A percentile compares a stretch with the other conserved stretches of the same genome.
Conservation (phyloP, 257 asterid species). For the Handroanthus guayacan region DNA sequence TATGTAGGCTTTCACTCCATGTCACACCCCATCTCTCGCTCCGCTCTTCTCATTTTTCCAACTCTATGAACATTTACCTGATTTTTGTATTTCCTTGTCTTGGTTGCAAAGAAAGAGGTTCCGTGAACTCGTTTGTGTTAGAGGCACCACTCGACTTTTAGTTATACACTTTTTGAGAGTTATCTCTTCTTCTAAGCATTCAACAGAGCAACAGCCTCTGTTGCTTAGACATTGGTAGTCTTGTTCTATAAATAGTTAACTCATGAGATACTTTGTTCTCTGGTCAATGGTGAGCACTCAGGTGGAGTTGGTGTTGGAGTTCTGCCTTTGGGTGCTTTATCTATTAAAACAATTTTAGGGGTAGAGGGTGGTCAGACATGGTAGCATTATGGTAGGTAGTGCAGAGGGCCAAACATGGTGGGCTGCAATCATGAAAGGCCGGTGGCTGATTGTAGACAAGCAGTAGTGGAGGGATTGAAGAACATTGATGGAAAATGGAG, state of each 20-base stretch:
- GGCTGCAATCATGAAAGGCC: no score
- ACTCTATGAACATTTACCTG: background rate
- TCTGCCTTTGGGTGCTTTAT: constrained; percentile 4
- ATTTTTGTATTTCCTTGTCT: background rate
- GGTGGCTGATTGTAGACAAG: no score
- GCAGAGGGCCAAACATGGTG: no score
- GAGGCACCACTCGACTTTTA: background rate
- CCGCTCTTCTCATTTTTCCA: background rate
- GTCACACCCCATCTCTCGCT: background rate
- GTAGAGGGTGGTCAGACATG: no score
- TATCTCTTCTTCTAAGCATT: constrained; percentile 1
- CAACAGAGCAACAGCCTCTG: background rate
- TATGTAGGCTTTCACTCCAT: background rate
- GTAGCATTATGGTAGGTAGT: no score
- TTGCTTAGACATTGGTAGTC: background rate
- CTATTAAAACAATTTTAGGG: no score
- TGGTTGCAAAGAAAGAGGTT: background rate
- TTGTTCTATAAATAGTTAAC: background rate
- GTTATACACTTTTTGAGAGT: background rate
- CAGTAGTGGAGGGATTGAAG: no score
- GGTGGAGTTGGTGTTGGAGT: background rate
- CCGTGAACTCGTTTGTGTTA: background rate
- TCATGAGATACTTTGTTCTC: background rate
- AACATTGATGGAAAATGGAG: no score
- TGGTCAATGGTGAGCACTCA: background rate